These are phyloP conservation scores for Saturnispora besseyi DNA, from an alignment of 805 yeast genomes.

Conservation along the genomic window DNA sequence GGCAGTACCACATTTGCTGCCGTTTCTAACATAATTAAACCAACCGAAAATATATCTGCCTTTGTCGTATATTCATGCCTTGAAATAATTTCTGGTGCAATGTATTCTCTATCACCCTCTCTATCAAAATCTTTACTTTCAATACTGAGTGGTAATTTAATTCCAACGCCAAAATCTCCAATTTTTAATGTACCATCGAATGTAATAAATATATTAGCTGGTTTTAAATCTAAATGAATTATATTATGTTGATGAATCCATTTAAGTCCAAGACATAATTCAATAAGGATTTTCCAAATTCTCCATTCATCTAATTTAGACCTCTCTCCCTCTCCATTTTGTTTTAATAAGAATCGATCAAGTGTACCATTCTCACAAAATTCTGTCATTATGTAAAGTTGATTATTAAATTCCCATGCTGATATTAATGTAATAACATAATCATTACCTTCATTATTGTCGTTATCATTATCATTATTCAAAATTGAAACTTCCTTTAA, in stretches of 20 bases:
- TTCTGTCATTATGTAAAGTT: conserved; percentile 87
- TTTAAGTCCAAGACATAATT: conserved; percentile 67
- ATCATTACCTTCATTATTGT: conserved; percentile 32
- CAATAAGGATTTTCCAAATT: conserved; percentile 92
- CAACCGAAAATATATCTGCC: conserved; percentile 93
- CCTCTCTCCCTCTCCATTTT: conserved; percentile 60
- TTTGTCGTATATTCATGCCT: conserved; percentile 77
- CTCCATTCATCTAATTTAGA: conserved; percentile 91
- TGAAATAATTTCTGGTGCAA: conserved; percentile 91
- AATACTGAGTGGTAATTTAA: conserved; percentile 53
- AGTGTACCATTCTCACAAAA: conserved; percentile 88
- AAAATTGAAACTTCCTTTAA: conserved; percentile 30
- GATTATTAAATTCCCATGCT: conserved; percentile 74
- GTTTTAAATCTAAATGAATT: conserved; percentile 85
- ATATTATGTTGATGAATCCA: conserved; percentile 72
- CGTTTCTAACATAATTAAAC: conserved; percentile 85
- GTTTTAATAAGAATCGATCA: conserved; percentile 69
- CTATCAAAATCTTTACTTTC: conserved; percentile 61
- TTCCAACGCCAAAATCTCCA: conserved; percentile 95
- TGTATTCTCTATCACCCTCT: conserved; percentile 95
- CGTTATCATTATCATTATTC: conserved; percentile 5
- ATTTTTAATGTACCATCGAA: conserved; percentile 91
- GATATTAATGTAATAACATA: conserved; percentile 73
- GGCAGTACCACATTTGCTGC: conserved; percentile 95
- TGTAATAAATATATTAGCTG: conserved; percentile 88